Conservation (phyloP, 768 basidiomycete species). For the Lentinus tigrinus region DNA sequence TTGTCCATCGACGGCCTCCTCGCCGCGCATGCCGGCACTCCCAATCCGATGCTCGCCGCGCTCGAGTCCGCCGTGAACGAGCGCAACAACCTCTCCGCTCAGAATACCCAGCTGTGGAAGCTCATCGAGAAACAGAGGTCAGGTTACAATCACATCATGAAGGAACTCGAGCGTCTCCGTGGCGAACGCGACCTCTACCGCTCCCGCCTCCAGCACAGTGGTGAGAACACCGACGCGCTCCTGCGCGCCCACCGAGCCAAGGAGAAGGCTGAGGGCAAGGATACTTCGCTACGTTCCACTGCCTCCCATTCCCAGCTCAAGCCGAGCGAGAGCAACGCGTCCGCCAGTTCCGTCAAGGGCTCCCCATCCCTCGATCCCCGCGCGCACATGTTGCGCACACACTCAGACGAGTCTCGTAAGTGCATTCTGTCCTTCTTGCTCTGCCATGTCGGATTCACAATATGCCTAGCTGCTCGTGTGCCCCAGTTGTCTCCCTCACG, state of each 20-base stretch:
- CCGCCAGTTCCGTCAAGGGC: constrained; percentile 12
- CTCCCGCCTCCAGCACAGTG: constrained; percentile 31
- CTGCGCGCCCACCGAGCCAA: constrained; percentile 29
- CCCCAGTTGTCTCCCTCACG: constrained; percentile 12
- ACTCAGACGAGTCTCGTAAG: constrained; percentile 37
- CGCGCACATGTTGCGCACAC: constrained; percentile 21
- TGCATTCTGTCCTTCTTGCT: neutral
- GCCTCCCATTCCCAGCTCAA: constrained; percentile 31
- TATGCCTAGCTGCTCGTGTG: constrained; percentile 8
- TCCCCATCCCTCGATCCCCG: constrained; percentile 26
- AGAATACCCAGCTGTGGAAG: constrained; percentile 94
- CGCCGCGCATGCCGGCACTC: constrained; percentile 47
- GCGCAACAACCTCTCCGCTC: constrained; percentile 74
- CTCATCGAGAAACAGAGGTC: constrained; percentile 88
- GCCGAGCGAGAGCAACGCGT: constrained; percentile 20
- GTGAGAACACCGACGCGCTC: constrained; percentile 47
- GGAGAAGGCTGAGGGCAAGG: constrained; percentile 29
- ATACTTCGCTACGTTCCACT: constrained; percentile 27
- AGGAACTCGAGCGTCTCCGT: constrained; percentile 84
- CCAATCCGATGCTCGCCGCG: constrained; percentile 56
- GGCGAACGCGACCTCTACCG: constrained; percentile 71
- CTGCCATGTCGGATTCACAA: neutral
- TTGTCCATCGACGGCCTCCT: constrained; percentile 56
- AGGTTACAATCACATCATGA: constrained; percentile 76
- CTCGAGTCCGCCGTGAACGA: constrained; percentile 78